These are phyloP conservation scores for Phytopythium helicoides DNA, from an alignment of 352 stramenopile genomes.

Conservation along the genomic window DNA sequence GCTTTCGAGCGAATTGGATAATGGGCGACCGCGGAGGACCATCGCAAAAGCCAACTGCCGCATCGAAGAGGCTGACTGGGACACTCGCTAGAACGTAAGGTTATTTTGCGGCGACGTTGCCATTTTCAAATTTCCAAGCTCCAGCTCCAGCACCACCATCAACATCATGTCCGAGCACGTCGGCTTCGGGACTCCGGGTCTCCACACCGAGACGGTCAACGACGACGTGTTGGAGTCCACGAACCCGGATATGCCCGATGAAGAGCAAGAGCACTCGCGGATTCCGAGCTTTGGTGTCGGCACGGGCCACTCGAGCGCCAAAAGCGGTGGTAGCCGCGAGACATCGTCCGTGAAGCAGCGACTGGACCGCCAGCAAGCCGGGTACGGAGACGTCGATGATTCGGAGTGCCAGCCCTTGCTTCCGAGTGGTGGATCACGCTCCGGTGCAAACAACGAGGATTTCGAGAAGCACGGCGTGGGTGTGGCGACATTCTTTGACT, in stretches of 20 bases:
- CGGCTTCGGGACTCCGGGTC: neutral
- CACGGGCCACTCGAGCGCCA: slow-evolving; percentile 6
- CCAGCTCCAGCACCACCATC: neutral
- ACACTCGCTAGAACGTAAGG: no score
- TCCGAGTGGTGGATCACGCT: no score
- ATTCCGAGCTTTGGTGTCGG: slow-evolving; percentile 2
- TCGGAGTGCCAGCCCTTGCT: neutral
- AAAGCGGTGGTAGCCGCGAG: slow-evolving; percentile 4
- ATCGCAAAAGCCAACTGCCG: no score
- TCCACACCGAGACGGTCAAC: neutral
- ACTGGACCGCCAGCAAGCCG: neutral
- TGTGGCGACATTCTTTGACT: neutral
- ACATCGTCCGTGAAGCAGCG: neutral
- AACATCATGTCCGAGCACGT: neutral
- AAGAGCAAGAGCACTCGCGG: neutral
- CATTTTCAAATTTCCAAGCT: no score
- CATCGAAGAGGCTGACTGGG: no score
- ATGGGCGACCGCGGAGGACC: no score
- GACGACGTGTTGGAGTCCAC: neutral
- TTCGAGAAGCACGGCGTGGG: neutral
- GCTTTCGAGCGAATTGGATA: no score
- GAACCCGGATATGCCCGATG: neutral
- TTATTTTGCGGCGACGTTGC: no score
- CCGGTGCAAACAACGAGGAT: neutral
- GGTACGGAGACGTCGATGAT: neutral